Evolutionary conservation across 805 yeast genomes (phyloP), one percentile per base, ranked within the genome.

Genomic region (Myxozyma geophila): DNA sequence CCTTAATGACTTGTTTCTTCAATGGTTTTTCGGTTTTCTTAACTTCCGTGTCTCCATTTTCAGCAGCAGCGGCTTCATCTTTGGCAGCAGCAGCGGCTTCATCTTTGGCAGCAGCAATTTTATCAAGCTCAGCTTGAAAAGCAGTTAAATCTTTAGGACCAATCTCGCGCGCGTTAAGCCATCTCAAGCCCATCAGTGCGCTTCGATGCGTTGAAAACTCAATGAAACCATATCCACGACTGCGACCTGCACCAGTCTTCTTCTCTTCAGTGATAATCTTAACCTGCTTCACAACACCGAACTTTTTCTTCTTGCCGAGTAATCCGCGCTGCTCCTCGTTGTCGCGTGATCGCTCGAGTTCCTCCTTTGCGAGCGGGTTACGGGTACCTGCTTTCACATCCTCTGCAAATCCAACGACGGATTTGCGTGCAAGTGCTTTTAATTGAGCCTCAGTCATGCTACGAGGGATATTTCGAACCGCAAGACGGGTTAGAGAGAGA

Each of bases 151-250:
- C 64, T 17, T 53, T 46, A 15, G 54, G 58, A n/a, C 66, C 65
- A 7, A 95, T 96, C 72, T 85, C 87, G 74, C 93, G 97, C 7
- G 96, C 97, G 75, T 95, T 95, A 75, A 95, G 82, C 97, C 97
- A 95, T 80, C 99, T 86, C 61, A 95, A 83, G 1, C 96, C 98
- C 98, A 92, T 92, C 69, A 95, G 82, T 0, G 99, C 98, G 67
- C 87, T 75, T 76, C 88, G 89, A 76, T 95, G 99, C 76, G 92
- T 96, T 77, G 92, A 86, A 76, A 82, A 92, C 77, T 95, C 98
- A 51, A 95, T 77, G 81, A 95, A 93, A 67, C 99, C 99, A 73
- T 93, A 95, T 65, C 99, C 99, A 80, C 98, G 87, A 73, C 95
- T 87, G 76, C 99, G 84, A 61, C 99, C 99, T 33, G 87, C 88